A percentile compares a stretch with the other conserved stretches of the same genome.
Conservation (phyloP, 75 land plant species). For the Picea sitchensis region DNA sequence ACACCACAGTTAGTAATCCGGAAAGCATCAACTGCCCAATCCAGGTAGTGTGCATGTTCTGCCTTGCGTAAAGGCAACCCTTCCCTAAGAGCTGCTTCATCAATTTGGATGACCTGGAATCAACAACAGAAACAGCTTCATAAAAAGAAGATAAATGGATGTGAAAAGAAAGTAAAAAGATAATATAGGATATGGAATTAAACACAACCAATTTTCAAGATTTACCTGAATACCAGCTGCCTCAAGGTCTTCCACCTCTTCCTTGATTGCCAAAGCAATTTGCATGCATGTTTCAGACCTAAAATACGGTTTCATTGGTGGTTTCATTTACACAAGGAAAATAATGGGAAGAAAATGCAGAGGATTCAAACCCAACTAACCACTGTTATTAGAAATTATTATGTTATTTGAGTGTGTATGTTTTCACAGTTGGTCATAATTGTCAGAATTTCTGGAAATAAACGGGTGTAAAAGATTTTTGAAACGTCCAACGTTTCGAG, state of each 20-base stretch:
- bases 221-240: conserved; percentile 31
- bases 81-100: too few relatives aligned
- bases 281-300: conserved; percentile 66
- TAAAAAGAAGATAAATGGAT: background rate
- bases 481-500: too few relatives aligned
- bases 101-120: conserved; percentile 44
- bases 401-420: too few relatives aligned
- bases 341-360: background rate
- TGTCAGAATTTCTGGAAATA: too few relatives aligned
- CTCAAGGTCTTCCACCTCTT: conserved; percentile 73
- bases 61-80: too few relatives aligned
- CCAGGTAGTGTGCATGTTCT: too few relatives aligned
- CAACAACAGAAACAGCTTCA: background rate
- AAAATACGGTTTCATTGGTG: background rate
- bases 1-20: too few relatives aligned
- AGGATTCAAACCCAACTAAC: background rate
- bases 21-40: too few relatives aligned
- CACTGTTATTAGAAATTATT: background rate
- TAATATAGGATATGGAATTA: background rate
- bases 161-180: background rate
- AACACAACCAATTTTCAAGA: background rate
- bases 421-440: too few relatives aligned
- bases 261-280: conserved; percentile 84
- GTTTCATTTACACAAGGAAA: background rate
- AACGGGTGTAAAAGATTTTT: too few relatives aligned